phyloP scores from a whole-genome alignment of 129 eudicot genomes.

The Centaurea solstitialis region DNA sequence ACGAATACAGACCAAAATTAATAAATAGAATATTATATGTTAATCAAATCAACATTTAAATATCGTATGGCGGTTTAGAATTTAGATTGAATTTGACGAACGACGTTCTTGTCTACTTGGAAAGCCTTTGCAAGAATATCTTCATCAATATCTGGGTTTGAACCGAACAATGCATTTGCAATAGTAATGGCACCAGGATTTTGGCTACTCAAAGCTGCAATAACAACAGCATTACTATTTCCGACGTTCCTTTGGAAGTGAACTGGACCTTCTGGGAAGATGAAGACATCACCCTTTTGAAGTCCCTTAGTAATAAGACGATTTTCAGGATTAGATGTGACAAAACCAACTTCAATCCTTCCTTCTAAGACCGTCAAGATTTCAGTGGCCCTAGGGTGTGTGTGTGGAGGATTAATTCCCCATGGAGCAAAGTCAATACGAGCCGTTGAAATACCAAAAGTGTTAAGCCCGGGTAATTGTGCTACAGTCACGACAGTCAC shows the following conservation, averaged over 20 bases:
- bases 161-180: slow-evolving; percentile 26
- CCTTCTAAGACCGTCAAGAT: slow-evolving; percentile 32
- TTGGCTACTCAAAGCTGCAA: slow-evolving; percentile 45
- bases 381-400: slow-evolving; percentile 32
- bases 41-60: background rate
- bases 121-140: slow-evolving; percentile 32
- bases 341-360: slow-evolving; percentile 29
- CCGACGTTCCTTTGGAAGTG: slow-evolving; percentile 35
- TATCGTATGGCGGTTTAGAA: background rate
- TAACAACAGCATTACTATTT: slow-evolving; percentile 23
- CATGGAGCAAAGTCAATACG: slow-evolving; percentile 26
- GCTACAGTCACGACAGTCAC: slow-evolving; percentile 24
- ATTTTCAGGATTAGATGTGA: slow-evolving; percentile 34
- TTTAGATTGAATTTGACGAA: background rate
- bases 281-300: slow-evolving; percentile 34
- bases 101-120: slow-evolving; percentile 4
- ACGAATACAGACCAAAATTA: background rate
- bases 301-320: slow-evolving; percentile 20
- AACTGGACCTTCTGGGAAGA: slow-evolving; percentile 36
- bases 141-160: slow-evolving; percentile 1
- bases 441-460: slow-evolving; percentile 29
- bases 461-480: slow-evolving; percentile 31
- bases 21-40: background rate
- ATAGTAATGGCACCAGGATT: slow-evolving; percentile 36
- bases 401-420: slow-evolving; percentile 30